Evolutionary conservation across 2,329 filamentous ascomycete species (phyloP).

Genomic region (Zymoseptoria ardabiliae): DNA sequence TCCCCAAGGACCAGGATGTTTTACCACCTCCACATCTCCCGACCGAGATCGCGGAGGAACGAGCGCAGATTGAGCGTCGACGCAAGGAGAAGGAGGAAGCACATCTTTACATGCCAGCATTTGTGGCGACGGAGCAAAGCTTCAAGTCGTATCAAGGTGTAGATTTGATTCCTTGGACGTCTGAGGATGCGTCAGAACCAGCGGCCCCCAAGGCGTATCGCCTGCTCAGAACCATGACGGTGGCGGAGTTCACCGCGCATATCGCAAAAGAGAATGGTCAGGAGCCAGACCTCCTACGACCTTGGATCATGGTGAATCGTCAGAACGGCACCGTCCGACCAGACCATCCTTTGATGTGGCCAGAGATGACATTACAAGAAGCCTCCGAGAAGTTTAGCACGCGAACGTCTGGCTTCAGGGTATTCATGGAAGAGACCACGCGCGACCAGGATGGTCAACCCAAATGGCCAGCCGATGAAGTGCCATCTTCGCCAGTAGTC

Average conservation of each 20-base stretch:
- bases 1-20: slow-evolving; percentile 66
- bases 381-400: slow-evolving; percentile 61
- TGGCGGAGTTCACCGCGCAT: slow-evolving; percentile 64
- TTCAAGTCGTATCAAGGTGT: slow-evolving; percentile 78
- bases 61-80: slow-evolving; percentile 63
- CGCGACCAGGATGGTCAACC: slow-evolving; percentile 63
- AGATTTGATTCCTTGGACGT: slow-evolving; percentile 61
- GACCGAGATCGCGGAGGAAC: slow-evolving; percentile 72
- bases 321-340: slow-evolving; percentile 95
- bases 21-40: slow-evolving; percentile 79
- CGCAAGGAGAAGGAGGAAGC: slow-evolving; percentile 89
- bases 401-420: slow-evolving; percentile 59
- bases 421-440: slow-evolving; percentile 79
- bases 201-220: slow-evolving; percentile 67
- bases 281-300: slow-evolving; percentile 63
- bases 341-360: slow-evolving; percentile 75
- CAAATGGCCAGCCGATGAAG: slow-evolving; percentile 61
- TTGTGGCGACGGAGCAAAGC: slow-evolving; percentile 72
- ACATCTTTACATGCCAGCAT: slow-evolving; percentile 82
- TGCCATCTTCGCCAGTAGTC: slow-evolving; percentile 35
- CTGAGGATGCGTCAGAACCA: slow-evolving; percentile 51
- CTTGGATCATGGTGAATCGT: slow-evolving; percentile 97
- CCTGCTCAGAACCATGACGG: slow-evolving; percentile 64
- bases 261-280: slow-evolving; percentile 64
- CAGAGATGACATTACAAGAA: slow-evolving; percentile 61